Base-by-base conservation (phyloP, 2,329 filamentous ascomycete genomes). In the Monilinia laxa region DNA sequence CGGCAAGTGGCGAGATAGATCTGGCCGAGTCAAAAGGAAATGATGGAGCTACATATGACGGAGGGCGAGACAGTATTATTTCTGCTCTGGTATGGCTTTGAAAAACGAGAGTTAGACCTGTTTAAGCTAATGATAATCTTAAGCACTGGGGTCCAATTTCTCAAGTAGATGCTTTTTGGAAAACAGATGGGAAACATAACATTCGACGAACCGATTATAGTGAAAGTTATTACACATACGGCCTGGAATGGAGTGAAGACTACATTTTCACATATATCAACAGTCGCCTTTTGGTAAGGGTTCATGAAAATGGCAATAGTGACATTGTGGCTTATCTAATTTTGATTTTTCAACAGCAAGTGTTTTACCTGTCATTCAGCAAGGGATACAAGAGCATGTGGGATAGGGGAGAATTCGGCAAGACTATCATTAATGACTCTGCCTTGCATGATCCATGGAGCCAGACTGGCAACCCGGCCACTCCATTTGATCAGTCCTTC, bases 221-320 rank as follows among this genome's bases (percentile, higher is more conserved):
- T 5, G 72, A 78, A 14, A 71, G 69, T 2, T 84, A 81, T 71
- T 81, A 85, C 73, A 85, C 81, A 1, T 86, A 79, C 68, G 84
- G 82, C 6, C 70, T 85, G 20, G 81, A 85, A 70, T 85, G 83
- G 83, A 79, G 77, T 2, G 77, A 80, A 60, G 78, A 81, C 53
- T 84, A 84, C 74, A 76, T 85, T 25, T 85, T 82, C 76, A 83
- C 81, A 35, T 85, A 82, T 72, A 75, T 85, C 49, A 81, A 85
- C 73, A 79, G 76, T 70, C 77, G 79, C 20, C 73, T 70, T 11
- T n/a, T 66, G 23, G 67, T 68, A 58, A 25, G 84, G 73, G 14
- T 18, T 10, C 20, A 49, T 7, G 16, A 47, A 1, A 9, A 10
- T 42, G 4, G 23, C 42, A 2, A 20, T 63, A 16, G 31, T 35